A percentile compares a stretch with the other conserved stretches of the same genome.
These are phyloP conservation scores for Yamadazyma siamensis DNA, from an alignment of 1,139 yeast species.

Conservation along the genomic window DNA sequence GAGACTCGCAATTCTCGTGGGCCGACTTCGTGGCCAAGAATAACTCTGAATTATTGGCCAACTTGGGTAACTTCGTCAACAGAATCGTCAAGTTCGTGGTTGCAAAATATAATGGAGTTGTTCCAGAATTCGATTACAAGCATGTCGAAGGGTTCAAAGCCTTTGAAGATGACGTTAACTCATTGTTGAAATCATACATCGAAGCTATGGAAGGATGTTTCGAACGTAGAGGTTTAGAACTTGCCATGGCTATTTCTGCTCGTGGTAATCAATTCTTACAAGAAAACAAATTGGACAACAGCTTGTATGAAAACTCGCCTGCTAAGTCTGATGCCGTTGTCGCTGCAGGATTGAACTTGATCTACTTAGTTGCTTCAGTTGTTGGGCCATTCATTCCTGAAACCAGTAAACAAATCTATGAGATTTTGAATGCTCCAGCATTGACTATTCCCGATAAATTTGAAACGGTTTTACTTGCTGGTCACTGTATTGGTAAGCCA, in stretches of 20 bases:
- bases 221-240: slow-evolving; percentile 84
- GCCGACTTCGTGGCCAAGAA: slow-evolving; percentile 89
- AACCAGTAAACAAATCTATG: slow-evolving; percentile 63
- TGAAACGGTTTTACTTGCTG: slow-evolving; percentile 63
- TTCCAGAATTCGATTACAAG: slow-evolving; percentile 57
- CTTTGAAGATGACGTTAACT: slow-evolving; percentile 58
- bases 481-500: slow-evolving; percentile 89
- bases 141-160: slow-evolving; percentile 48
- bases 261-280: slow-evolving; percentile 95
- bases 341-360: slow-evolving; percentile 84
- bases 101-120: slow-evolving; percentile 89
- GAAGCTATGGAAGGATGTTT: slow-evolving; percentile 75
- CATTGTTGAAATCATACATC: slow-evolving; percentile 57
- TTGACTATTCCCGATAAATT: slow-evolving; percentile 76
- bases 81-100: slow-evolving; percentile 85
- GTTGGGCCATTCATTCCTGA: slow-evolving; percentile 90
- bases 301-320: slow-evolving; percentile 71
- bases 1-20: slow-evolving; percentile 98
- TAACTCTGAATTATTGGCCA: slow-evolving; percentile 89
- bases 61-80: slow-evolving; percentile 94
- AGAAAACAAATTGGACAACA: slow-evolving; percentile 91
- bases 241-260: slow-evolving; percentile 86
- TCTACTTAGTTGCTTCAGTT: slow-evolving; percentile 77
- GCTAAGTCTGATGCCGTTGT: slow-evolving; percentile 88
- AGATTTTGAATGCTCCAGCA: slow-evolving; percentile 80